Conservation (phyloP, 1,139 yeast species). For the Pichia sp. region DNA sequence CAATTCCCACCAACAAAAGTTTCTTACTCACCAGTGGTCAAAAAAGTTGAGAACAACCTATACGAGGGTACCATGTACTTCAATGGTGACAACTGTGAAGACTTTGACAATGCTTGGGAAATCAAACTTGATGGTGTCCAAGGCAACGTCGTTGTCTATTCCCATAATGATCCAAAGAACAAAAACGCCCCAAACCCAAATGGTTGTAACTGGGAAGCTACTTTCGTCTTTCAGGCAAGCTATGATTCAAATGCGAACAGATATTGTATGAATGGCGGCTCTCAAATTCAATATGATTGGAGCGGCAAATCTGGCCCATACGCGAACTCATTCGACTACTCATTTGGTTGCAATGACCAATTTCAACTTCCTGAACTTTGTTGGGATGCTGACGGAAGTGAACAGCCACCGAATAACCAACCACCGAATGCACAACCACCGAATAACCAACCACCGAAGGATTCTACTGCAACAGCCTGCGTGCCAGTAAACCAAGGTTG, state of each 20-base stretch:
- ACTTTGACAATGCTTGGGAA: slow-evolving; percentile 21
- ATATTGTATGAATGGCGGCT: slow-evolving; percentile 15
- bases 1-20: slow-evolving; percentile 23
- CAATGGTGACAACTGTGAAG: slow-evolving; percentile 17
- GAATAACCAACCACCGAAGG: slow-evolving; percentile 1
- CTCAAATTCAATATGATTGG: slow-evolving; percentile 29
- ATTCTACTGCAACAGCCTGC: not conserved
- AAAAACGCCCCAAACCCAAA: slow-evolving; percentile 14
- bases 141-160: slow-evolving; percentile 23
- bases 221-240: slow-evolving; percentile 19
- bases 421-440: slow-evolving; percentile 2
- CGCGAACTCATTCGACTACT: slow-evolving; percentile 19
- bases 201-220: slow-evolving; percentile 23
- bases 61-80: slow-evolving; percentile 25
- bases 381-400: slow-evolving; percentile 17
- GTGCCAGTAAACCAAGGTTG: not conserved
- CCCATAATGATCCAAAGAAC: slow-evolving; percentile 17
- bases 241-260: slow-evolving; percentile 16
- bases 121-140: slow-evolving; percentile 26
- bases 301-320: slow-evolving; percentile 5
- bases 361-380: slow-evolving; percentile 21
- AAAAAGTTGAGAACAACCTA: slow-evolving; percentile 16
- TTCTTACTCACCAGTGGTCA: slow-evolving; percentile 17
- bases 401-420: slow-evolving; percentile 3
- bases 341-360: slow-evolving; percentile 27